phyloP scores from a whole-genome alignment of 495 filamentous ascomycete genomes.

The Neurospora sp. region DNA sequence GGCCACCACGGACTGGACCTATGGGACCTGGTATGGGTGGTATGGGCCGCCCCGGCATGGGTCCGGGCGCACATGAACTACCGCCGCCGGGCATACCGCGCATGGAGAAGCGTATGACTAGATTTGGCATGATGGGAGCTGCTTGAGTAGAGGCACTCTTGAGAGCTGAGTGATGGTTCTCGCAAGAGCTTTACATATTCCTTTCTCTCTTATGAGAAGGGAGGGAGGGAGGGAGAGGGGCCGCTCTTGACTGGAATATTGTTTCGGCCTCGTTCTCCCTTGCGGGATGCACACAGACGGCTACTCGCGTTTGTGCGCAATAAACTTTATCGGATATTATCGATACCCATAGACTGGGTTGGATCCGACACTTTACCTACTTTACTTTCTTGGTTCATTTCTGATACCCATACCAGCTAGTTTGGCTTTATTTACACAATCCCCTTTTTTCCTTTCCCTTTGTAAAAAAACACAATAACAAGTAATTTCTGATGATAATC shows the following conservation, averaged over 20 bases:
- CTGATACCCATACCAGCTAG: not conserved
- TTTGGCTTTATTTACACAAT: conserved; percentile 12
- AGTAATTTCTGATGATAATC: not conserved
- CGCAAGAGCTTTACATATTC: not conserved
- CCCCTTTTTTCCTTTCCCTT: not conserved
- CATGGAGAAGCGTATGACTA: conserved; percentile 70
- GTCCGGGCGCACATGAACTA: conserved; percentile 11
- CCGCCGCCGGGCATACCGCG: conserved; percentile 14
- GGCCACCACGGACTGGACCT: not conserved
- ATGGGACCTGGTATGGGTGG: conserved; percentile 12
- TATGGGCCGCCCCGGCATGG: not conserved
- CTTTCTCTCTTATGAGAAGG: not conserved
- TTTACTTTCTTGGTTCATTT: not conserved
- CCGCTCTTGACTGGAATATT: not conserved
- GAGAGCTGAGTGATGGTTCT: not conserved
- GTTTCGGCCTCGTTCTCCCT: not conserved
- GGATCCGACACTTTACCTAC: not conserved
- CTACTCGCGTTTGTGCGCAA: not conserved
- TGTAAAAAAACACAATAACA: not conserved
- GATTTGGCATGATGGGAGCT: conserved; percentile 72
- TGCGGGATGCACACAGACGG: not conserved
- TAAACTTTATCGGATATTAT: not conserved
- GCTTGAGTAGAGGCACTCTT: not conserved
- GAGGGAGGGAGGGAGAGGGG: not conserved
- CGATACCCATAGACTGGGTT: not conserved